phyloP scores from a whole-genome alignment of 1,284 basidiomycete species.

The Tylopilus sp. region DNA sequence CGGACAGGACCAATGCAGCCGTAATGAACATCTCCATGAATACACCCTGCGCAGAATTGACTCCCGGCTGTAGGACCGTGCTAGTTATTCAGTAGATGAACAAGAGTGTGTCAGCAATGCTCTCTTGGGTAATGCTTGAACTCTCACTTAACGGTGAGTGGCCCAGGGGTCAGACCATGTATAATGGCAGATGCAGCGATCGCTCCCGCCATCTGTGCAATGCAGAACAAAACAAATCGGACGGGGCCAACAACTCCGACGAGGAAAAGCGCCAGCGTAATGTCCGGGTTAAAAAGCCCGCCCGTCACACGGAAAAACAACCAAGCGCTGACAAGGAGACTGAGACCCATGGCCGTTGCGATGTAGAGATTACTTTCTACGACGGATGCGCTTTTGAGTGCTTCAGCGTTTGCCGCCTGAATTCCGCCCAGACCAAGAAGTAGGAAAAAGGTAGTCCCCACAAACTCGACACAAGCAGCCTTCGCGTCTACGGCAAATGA shows the following conservation, averaged over 20 bases:
- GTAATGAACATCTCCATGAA: conserved; percentile 84
- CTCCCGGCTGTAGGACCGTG: conserved; percentile 55
- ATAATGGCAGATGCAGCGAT: conserved; percentile 72
- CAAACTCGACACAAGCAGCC: conserved; percentile 64
- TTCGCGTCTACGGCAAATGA: conserved; percentile 48
- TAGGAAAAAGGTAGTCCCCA: conserved; percentile 71
- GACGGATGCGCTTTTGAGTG: conserved; percentile 37
- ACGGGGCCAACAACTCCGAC: conserved; percentile 69
- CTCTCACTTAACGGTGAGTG: conserved; percentile 66
- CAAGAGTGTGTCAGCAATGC: conserved; percentile 8
- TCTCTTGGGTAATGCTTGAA: conserved; percentile 7
- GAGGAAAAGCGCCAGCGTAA: conserved; percentile 71
- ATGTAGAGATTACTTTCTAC: conserved; percentile 67
- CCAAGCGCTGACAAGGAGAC: conserved; percentile 77
- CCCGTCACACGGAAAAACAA: conserved; percentile 82
- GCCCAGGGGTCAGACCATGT: conserved; percentile 69
- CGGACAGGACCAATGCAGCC: conserved; percentile 63
- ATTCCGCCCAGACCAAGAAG: conserved; percentile 70
- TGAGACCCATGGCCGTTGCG: conserved; percentile 72
- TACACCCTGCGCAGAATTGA: conserved; percentile 66
- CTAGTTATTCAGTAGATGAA: too few species aligned
- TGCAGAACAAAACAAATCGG: conserved; percentile 70
- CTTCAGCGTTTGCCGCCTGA: conserved; percentile 58
- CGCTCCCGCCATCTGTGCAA: conserved; percentile 73
- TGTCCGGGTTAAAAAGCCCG: conserved; percentile 77